A percentile compares a stretch with the other conserved stretches of the same genome.
phyloP scores from a whole-genome alignment of 345 rosid genomes.

The Rhizophora apiculata region DNA sequence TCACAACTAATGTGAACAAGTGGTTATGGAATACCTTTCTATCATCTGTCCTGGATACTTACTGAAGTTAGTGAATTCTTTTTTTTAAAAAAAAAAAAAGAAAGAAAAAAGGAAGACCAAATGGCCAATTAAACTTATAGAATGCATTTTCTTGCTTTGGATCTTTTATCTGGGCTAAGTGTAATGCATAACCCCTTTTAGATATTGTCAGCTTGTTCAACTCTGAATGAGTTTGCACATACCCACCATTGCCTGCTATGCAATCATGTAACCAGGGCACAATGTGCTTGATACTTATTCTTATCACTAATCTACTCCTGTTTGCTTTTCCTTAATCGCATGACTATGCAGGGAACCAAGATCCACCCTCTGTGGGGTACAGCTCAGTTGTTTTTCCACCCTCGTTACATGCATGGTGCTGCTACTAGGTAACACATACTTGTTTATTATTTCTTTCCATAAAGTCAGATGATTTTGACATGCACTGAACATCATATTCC shows the following conservation, averaged over 20 bases:
- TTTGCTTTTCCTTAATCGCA: neutral
- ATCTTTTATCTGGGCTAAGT: neutral
- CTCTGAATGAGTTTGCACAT: neutral
- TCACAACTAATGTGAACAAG: too few relatives aligned
- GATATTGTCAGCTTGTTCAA: too few relatives aligned
- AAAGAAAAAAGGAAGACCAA: too few relatives aligned
- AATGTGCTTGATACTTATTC: neutral
- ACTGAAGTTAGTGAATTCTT: too few relatives aligned
- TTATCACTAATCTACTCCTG: neutral
- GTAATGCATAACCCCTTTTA: too few relatives aligned
- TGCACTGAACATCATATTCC: constrained; percentile 2
- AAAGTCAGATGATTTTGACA: neutral
- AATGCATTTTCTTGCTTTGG: neutral
- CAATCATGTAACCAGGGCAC: neutral
- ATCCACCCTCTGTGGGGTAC: constrained; percentile 91
- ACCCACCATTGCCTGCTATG: neutral
- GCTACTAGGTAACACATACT: constrained; percentile 65
- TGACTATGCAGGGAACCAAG: constrained; percentile 56
- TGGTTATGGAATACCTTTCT: neutral
- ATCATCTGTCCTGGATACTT: neutral
- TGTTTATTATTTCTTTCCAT: neutral
- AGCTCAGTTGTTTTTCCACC: constrained; percentile 91
- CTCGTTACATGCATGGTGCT: constrained; percentile 96
- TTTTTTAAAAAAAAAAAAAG: too few relatives aligned
- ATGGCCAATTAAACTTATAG: too few relatives aligned